Conservation (phyloP, 352 stramenopile species). For the Phytophthora pseudosyringae region DNA sequence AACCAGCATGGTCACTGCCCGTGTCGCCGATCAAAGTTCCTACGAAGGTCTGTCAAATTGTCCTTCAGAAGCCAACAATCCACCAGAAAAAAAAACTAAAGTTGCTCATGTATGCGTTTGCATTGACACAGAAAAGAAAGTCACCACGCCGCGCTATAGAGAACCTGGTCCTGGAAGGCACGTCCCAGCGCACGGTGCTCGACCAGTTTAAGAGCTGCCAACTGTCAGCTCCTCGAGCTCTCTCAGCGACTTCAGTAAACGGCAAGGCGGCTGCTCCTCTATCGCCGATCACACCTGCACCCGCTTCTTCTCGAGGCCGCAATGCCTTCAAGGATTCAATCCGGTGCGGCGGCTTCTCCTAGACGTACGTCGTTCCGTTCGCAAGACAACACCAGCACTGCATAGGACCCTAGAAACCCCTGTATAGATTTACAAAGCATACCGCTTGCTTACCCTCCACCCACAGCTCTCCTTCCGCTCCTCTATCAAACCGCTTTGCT, state of each 20-base stretch:
- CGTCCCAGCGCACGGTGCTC: slow-evolving; percentile 52
- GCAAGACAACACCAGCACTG: not conserved
- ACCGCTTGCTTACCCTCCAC: slow-evolving; percentile 10
- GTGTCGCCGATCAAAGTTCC: slow-evolving; percentile 59
- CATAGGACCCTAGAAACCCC: slow-evolving; percentile 2
- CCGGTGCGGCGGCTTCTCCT: slow-evolving; percentile 43
- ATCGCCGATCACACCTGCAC: slow-evolving; percentile 25
- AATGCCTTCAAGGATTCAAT: slow-evolving; percentile 26
- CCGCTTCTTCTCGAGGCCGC: slow-evolving; percentile 12
- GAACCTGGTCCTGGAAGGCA: slow-evolving; percentile 55
- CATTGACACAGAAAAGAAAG: slow-evolving; percentile 14
- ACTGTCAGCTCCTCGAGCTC: slow-evolving; percentile 17
- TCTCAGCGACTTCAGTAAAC: slow-evolving; percentile 6
- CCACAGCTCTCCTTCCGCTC: not conserved
- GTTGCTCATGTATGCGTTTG: not conserved
- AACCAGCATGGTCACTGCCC: slow-evolving; percentile 35
- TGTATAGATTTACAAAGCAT: slow-evolving; percentile 39
- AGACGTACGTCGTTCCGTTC: slow-evolving; percentile 7
- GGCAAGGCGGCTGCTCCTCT: slow-evolving; percentile 4
- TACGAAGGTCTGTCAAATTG: slow-evolving; percentile 21
- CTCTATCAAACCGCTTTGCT: slow-evolving; percentile 4
- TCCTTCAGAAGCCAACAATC: not conserved
- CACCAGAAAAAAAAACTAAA: not conserved
- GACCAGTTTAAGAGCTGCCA: slow-evolving; percentile 62
- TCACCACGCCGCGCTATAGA: slow-evolving; percentile 36